Evolutionary conservation across 148 eudicot genomes (phyloP), one percentile per base, ranked within the genome.

Genomic region (Suaeda aralocaspica): DNA sequence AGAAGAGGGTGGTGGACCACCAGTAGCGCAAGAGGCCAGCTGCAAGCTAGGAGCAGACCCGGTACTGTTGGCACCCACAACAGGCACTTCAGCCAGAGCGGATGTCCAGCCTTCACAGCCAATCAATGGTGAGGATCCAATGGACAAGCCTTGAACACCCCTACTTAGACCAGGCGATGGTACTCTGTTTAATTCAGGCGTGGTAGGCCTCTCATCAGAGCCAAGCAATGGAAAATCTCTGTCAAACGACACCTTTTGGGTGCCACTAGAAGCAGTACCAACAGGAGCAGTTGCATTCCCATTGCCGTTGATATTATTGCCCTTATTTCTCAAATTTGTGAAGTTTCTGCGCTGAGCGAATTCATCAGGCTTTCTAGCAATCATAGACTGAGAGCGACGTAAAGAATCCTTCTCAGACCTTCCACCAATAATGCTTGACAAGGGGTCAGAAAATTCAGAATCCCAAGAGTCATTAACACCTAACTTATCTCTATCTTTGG

Each of bases 91-190:
- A 26, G 83, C 93, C 69, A 91, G 81, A 74, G 95, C 89, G 9
- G 98, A 93, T 25, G 97, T 89, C 91, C 97, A 86, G 9, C 85
- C 88, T 75, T 91, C 97, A 72, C 91, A 83, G 66, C 84, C 82
- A 60, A 82, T 76, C 79, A 87, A 70, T 53, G 81, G 61, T 28
- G 91, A 72, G 79, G 57, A 86, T 36, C 84, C 87, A 71, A 78
- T 66, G 21, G 93, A 83, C 25, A 88, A 70, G 74, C 89, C 76
- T 64, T 94, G 91, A 69, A 83, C 78, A 65, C 88, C 86, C 66
- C 79, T 79, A 72, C 76, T 87, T 78, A 89, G 51, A 46, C 89
- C 86, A 73, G 96, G 92, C 58, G 98, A 88, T 21, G 87, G 76
- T 69, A 90, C 84, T 80, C 89, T 86, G 56, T 73, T 68, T n/a